Base-by-base conservation (phyloP, 345 rosid genomes). In the Durio zibethinus region DNA sequence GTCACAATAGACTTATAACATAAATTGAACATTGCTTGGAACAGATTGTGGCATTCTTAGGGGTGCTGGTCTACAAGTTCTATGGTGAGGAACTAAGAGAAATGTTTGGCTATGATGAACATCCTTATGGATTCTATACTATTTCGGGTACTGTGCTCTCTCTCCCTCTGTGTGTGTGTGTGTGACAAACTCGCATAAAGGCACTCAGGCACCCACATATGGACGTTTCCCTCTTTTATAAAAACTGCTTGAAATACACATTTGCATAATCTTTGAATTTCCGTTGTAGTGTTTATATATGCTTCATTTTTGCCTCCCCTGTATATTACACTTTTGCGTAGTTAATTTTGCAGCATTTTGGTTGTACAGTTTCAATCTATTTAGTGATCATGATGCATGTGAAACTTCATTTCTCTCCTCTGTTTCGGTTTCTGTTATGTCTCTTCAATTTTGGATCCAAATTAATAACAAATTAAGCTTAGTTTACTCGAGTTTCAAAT, bases 71-170 rank as follows among this genome's bases (percentile, higher is more conserved):
- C 16, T 97, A 97, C 94, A 97, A 91, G 76, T 91, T 97, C 63
- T 97, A 94, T 25, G 99, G 98, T 10, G 97, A 91, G 73, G 98
- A 96, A 79, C 87, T 96, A 72, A 90, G 97, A 65, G 99, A 96
- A 83, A 96, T 93, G 95, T 96, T 96, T 79, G 98, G 97, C 79
- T 96, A 93, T 63, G 99, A 94, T 71, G 98, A 97, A 76, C 99
- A 97, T 84, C 99, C 99, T 27, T 93, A 92, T 82, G 99, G 93
- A 11, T 97, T 97, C 81, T 97, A 97, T 79, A 90, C 97, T 14
- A 90, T 97, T 91, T 97, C 97, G 74, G 99, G 99, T 97, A 88
- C 11, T 45, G 21, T 43, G 15, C 4, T 64, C 76, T 81, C 61
- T 62, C 52, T 79, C 70, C 59, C 66, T 56, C 42, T 50, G 27